These are phyloP conservation scores for Babesia caballi DNA, from an alignment of 169 alveolate genomes.

Conservation along the genomic window DNA sequence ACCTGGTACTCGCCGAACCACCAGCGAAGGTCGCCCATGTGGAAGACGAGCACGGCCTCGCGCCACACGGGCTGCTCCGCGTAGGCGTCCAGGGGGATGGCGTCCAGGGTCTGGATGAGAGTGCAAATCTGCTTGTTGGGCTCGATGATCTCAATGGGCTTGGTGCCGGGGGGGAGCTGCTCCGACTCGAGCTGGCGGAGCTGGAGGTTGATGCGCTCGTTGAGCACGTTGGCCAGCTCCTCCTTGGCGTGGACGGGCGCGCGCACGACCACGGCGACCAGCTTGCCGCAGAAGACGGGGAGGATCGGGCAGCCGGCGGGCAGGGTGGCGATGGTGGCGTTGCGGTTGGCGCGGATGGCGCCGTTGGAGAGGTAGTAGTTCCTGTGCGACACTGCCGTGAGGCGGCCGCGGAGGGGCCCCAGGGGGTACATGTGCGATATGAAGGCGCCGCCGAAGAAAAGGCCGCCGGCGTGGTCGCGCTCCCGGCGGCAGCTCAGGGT, in stretches of 20 bases:
- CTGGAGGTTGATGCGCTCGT: conserved; percentile 41
- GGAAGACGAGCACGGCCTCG: conserved; percentile 33
- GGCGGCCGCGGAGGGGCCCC: background rate
- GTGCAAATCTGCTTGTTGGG: conserved; percentile 36
- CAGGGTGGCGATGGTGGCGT: conserved; percentile 26
- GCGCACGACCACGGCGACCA: conserved; percentile 33
- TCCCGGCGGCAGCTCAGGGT: background rate
- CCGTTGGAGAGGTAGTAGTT: conserved; percentile 32
- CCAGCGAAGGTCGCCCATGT: conserved; percentile 34
- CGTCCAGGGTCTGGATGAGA: conserved; percentile 3
- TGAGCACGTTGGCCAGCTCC: conserved; percentile 11
- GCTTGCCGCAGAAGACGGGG: conserved; percentile 16
- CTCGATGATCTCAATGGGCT: conserved; percentile 20
- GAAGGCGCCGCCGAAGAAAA: background rate
- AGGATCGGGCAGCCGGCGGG: background rate
- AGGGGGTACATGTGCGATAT: conserved; percentile 3
- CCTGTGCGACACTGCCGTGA: conserved; percentile 23
- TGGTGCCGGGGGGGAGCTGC: conserved; percentile 15
- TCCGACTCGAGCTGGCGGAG: conserved; percentile 36
- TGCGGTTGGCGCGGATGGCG: conserved; percentile 29
- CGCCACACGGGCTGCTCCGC: conserved; percentile 2
- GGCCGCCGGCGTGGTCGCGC: conserved; percentile 18
- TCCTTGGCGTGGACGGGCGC: conserved; percentile 10
- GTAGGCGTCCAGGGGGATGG: background rate
- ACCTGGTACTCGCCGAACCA: conserved; percentile 35